Base-by-base conservation (phyloP, 768 basidiomycete species). In the Hebeloma cylindrosporum region DNA sequence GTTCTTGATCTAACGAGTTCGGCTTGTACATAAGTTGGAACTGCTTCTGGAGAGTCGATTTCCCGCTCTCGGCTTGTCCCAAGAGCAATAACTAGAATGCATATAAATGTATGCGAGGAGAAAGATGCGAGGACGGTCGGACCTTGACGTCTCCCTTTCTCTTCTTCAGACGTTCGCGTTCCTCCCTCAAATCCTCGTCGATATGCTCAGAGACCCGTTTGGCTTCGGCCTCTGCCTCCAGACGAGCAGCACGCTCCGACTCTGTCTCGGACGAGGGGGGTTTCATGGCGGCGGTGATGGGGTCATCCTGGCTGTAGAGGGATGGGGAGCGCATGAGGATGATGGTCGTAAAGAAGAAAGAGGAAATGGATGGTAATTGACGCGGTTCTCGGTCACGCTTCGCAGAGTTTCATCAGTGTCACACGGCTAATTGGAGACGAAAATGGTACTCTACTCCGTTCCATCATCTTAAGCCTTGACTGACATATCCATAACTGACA, bases 21-120 rank as follows among this genome's bases (percentile, higher is more conserved):
- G 85, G 88, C 47, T 77, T 80, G 64, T 88, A 88, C 80, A 88
- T 85, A 54, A 89, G 77, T 61, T 88, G 85, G 54, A 85, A 87
- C 58, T 85, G 85, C 60, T 86, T 86, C 64, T 85, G 83, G 35
- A 88, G 73, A 3, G 84, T 86, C 23, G 82, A 82, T 60, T 88
- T 87, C 54, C 84, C 85, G 35, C 82, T 86, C 69, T 88, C 85
- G 28, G 85, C 85, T 57, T 88, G 85, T 28, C 86, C 86, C 29
- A 88, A 74, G 44, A 89, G 73, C n/a, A 88, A 66, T 31, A 88
- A 65, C 83, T 88, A 48, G 22, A 20, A 45, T 28, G 18, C 28
- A 42, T 10, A 38, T 70, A 45, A 69, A 53, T 72, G 68, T 70
- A 71, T 69, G 64, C 64, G 69, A 48, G 34, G 51, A 44, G 18